Percentiles rank a stretch among this genome's conserved stretches.
Evolutionary conservation across 2,329 filamentous ascomycete species (phyloP).

Genomic region (Ramichloridium luteum): DNA sequence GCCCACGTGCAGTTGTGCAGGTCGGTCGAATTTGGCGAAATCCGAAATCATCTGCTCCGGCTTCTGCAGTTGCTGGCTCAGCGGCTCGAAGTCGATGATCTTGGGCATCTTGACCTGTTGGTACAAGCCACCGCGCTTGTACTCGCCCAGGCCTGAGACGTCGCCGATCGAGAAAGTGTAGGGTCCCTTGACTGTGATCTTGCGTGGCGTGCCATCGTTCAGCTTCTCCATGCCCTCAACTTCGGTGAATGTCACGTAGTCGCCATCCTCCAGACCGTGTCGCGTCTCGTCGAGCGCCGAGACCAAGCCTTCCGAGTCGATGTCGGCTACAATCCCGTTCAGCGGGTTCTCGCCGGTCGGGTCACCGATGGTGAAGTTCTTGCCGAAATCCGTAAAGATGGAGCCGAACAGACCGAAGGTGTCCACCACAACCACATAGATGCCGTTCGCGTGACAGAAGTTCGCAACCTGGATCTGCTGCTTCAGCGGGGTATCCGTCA

Average conservation of each 20-base stretch:
- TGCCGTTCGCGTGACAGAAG: conserved; percentile 87
- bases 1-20: conserved; percentile 79
- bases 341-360: conserved; percentile 79
- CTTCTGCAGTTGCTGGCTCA: conserved; percentile 66
- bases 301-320: conserved; percentile 80
- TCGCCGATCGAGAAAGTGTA: conserved; percentile 97
- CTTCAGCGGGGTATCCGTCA: conserved; percentile 71
- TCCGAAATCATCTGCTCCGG: conserved; percentile 88
- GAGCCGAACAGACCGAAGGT: conserved; percentile 90
- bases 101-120: conserved; percentile 99
- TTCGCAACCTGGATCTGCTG: conserved; percentile 77
- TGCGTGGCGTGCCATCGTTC: conserved; percentile 72
- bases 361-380: conserved; percentile 84
- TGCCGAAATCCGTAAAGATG: conserved; percentile 94
- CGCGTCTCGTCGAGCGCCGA: conserved; percentile 89
- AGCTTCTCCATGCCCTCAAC: conserved; percentile 82
- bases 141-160: conserved; percentile 74
- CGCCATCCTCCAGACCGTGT: conserved; percentile 90
- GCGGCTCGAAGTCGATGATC: conserved; percentile 73
- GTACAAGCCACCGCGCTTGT: conserved; percentile 78
- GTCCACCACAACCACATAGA: conserved; percentile 77
- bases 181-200: conserved; percentile 83
- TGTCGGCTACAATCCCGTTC: conserved; percentile 78
- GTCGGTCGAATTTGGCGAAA: conserved; percentile 95
- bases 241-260: conserved; percentile 91